A percentile compares a stretch with the other conserved stretches of the same genome.
These are phyloP conservation scores for Usnea hakonensis DNA, from an alignment of 495 filamentous ascomycete genomes.

Conservation along the genomic window DNA sequence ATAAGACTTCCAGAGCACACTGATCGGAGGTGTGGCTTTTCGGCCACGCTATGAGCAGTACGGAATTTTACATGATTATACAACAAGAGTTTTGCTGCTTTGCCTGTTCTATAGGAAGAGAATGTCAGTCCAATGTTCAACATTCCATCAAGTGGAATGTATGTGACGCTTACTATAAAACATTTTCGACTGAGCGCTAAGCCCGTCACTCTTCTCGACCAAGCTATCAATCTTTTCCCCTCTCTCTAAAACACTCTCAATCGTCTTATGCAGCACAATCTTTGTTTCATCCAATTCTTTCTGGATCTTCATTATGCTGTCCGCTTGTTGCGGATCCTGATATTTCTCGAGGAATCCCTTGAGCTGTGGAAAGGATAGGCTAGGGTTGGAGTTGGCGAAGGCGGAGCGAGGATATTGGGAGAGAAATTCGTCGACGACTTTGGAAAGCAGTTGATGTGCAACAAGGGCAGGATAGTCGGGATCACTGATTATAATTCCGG, in stretches of 20 bases:
- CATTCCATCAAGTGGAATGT: not conserved
- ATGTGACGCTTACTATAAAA: constrained; percentile 63
- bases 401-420: constrained; percentile 62
- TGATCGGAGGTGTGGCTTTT: not conserved
- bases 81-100: constrained; percentile 98
- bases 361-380: constrained; percentile 57
- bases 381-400: constrained; percentile 49
- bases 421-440: constrained; percentile 90
- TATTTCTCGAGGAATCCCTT: constrained; percentile 81
- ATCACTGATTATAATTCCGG: constrained; percentile 81
- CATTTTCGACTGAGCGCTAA: constrained; percentile 89
- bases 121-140: constrained; percentile 2
- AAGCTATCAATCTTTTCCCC: constrained; percentile 88
- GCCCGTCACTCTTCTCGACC: constrained; percentile 77
- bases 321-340: constrained; percentile 81
- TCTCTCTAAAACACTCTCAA: constrained; percentile 78
- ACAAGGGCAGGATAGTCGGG: constrained; percentile 83
- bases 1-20: not conserved
- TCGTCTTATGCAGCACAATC: constrained; percentile 95
- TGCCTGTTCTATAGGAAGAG: constrained; percentile 43
- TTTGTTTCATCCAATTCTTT: constrained; percentile 97
- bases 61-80: constrained; percentile 54
- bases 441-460: constrained; percentile 88
- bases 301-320: constrained; percentile 91
- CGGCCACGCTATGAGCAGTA: not conserved